These are phyloP conservation scores for Inonotus obliquus DNA, from an alignment of 1,284 basidiomycete species.

Conservation along the genomic window DNA sequence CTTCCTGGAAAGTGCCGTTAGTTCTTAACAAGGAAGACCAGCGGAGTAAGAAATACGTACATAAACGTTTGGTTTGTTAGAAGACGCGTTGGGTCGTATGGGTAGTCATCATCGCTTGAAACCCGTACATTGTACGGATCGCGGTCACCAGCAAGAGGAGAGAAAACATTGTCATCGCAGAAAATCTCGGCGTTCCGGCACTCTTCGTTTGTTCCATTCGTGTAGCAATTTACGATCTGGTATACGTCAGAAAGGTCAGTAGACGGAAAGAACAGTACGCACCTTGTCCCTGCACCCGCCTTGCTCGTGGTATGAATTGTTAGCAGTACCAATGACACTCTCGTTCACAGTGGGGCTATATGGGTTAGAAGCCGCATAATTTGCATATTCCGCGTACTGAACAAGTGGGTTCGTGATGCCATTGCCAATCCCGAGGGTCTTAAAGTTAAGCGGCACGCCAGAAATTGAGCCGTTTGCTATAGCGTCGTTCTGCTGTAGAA, in stretches of 20 bases:
- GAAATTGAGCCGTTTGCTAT: constrained; percentile 43
- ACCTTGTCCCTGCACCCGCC: constrained; percentile 48
- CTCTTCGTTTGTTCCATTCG: constrained; percentile 38
- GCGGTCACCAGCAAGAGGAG: constrained; percentile 42
- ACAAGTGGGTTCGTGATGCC: constrained; percentile 55
- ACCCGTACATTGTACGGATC: constrained; percentile 52
- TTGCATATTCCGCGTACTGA: constrained; percentile 54
- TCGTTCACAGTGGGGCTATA: constrained; percentile 48
- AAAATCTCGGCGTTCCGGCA: constrained; percentile 51
- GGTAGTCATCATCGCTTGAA: constrained; percentile 48
- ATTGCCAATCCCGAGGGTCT: constrained; percentile 58
- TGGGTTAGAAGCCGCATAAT: constrained; percentile 49
- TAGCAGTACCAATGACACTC: constrained; percentile 37
- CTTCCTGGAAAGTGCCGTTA: too few relatives aligned
- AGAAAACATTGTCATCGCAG: constrained; percentile 52
- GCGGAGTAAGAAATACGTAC: not conserved
- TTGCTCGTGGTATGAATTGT: constrained; percentile 38
- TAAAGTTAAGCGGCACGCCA: constrained; percentile 53
- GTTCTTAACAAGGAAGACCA: too few relatives aligned
- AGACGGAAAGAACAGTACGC: too few relatives aligned
- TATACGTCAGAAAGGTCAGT: not conserved
- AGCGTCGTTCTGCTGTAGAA: constrained; percentile 55
- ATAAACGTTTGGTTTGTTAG: constrained; percentile 32
- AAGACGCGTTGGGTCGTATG: constrained; percentile 43
- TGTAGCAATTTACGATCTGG: constrained; percentile 50